Evolutionary conservation across 2,329 filamentous ascomycete genomes (phyloP), one percentile per base, ranked within the genome.

Genomic region (Emergomyces pasteurianus): DNA sequence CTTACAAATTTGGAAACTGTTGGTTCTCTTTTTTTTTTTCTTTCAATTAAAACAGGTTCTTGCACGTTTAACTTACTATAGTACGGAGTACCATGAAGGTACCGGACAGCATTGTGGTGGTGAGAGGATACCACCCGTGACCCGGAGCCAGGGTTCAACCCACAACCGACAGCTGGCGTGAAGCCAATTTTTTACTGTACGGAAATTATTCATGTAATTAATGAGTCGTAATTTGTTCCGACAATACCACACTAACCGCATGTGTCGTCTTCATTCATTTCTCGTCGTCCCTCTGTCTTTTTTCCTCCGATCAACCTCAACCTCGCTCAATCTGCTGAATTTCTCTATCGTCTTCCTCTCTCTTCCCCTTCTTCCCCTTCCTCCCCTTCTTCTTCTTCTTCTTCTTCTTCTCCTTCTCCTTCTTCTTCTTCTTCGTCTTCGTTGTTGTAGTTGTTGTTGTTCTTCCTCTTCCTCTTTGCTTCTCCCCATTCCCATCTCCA

Each of bases 341-440:
- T 18, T 38, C 14, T 38, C 14, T 36, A 3, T 21, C 28, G n/a
- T 16, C 14, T 18, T 18, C 10, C 59, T 34, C 60, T 61, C 66
- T 60, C 63, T 61, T 60, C 64, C 60, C 64, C 63, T 61, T 59
- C 58, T 62, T 57, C 64, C 52, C 61, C 53, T 12, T n/a, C 14
- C 16, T 28, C 36, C 18, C 21, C 5, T 26, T 14, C 36, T 43
- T 14, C 18, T 26, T 7, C 36, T 10, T 18, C 5, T 9, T 36
- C 31, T 31, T 31, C 23, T 31, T 23, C 28, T 31, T 40, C 64
- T 58, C 63, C 62, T 64, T 63, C 63, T 60, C 23, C 61, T 63
- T 63, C 61, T 61, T 58, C 61, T 62, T 62, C 60, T 64, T 61
- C 53, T 58, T 65, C 61, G 57, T 61, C 61, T 58, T 63, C 62